These are phyloP conservation scores for Candida pseudoglaebosa DNA, from an alignment of 805 yeast species.

Conservation along the genomic window DNA sequence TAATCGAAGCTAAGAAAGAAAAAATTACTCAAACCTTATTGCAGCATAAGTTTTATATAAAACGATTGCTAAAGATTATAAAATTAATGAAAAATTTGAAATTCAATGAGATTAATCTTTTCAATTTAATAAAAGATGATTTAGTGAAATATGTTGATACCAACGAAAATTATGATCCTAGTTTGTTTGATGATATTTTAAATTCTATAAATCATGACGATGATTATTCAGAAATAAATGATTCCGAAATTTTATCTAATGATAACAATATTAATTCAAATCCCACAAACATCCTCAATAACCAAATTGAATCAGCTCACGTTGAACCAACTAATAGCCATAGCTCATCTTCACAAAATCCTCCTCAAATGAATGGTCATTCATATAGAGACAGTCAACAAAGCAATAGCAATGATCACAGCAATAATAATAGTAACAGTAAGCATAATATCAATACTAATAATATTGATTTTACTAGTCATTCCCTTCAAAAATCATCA, in stretches of 20 bases:
- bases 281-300: neutral
- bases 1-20: slow-evolving; percentile 38
- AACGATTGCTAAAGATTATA: slow-evolving; percentile 30
- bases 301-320: neutral
- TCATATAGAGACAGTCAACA: too few relatives aligned
- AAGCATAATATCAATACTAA: neutral
- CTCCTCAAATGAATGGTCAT: too few relatives aligned
- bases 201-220: slow-evolving; percentile 9
- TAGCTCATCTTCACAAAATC: neutral
- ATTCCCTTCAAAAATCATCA: slow-evolving; percentile 2
- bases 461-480: neutral
- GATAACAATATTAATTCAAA: neutral
- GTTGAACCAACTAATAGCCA: neutral
- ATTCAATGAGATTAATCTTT: slow-evolving; percentile 25
- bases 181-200: slow-evolving; percentile 40
- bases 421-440: slow-evolving; percentile 1
- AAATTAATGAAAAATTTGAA: slow-evolving; percentile 23
- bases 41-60: slow-evolving; percentile 34
- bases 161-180: slow-evolving; percentile 38
- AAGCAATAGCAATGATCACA: slow-evolving; percentile 4
- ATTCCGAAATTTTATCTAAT: slow-evolving; percentile 1
- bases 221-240: slow-evolving; percentile 10
- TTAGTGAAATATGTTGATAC: slow-evolving; percentile 33
- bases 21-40: slow-evolving; percentile 30
- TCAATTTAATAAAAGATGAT: slow-evolving; percentile 37